Conservation (phyloP, 805 yeast genomes). For the Metschnikowia santaceciliae region DNA sequence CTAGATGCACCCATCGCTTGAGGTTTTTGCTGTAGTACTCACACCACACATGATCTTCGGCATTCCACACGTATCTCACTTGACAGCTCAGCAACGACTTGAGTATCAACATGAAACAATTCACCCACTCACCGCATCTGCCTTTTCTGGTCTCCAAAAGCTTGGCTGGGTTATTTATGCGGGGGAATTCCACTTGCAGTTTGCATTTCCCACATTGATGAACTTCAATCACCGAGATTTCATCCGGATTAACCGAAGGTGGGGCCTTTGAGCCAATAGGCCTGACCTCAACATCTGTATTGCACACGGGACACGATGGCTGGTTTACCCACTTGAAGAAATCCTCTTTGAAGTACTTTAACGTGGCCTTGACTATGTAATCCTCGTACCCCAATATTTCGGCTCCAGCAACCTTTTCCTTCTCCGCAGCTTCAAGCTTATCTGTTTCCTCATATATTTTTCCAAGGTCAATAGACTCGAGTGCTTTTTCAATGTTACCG, state of each 20-base stretch:
- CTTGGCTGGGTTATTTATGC: constrained; percentile 66
- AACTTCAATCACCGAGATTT: constrained; percentile 58
- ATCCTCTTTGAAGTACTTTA: constrained; percentile 57
- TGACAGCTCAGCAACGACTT: constrained; percentile 49
- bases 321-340: constrained; percentile 83
- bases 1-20: constrained; percentile 81
- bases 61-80: constrained; percentile 73
- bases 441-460: constrained; percentile 61
- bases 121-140: constrained; percentile 96
- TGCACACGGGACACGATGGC: constrained; percentile 58
- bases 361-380: constrained; percentile 29
- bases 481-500: constrained; percentile 42
- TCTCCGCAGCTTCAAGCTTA: constrained; percentile 8
- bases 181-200: constrained; percentile 55
- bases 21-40: constrained; percentile 67
- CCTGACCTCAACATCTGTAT: constrained; percentile 36
- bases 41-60: constrained; percentile 96
- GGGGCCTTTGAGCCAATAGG: constrained; percentile 41
- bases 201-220: constrained; percentile 58
- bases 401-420: neutral
- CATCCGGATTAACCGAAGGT: constrained; percentile 25
- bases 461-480: constrained; percentile 61
- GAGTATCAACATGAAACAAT: constrained; percentile 68
- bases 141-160: constrained; percentile 64
- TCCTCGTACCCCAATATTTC: constrained; percentile 31